These are phyloP conservation scores for Macrophomina tecta DNA, from an alignment of 2,329 filamentous ascomycete species.

Conservation along the genomic window DNA sequence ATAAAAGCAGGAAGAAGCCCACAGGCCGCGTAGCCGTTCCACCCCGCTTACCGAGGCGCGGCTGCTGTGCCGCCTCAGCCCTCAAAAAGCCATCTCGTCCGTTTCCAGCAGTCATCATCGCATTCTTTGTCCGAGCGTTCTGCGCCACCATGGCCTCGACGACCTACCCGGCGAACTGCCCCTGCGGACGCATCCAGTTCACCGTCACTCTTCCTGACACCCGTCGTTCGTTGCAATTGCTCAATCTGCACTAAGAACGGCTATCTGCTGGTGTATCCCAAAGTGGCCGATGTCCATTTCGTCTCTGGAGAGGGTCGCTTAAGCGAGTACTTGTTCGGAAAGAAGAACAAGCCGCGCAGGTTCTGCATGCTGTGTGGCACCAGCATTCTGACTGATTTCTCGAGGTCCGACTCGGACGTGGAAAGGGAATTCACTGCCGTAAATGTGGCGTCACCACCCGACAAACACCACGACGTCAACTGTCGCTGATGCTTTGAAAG, in stretches of 20 bases:
- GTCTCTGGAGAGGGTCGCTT: constrained; percentile 37
- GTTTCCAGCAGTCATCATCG: no score
- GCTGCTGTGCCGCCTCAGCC: neutral
- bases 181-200: constrained; percentile 60
- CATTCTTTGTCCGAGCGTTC: no score
- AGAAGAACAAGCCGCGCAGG: constrained; percentile 36
- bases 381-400: constrained; percentile 31
- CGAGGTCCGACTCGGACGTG: neutral
- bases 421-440: neutral
- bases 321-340: constrained; percentile 37
- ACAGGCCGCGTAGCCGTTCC: no score
- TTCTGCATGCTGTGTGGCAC: constrained; percentile 40
- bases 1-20: no score
- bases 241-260: constrained; percentile 56
- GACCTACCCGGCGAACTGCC: constrained; percentile 59
- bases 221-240: constrained; percentile 57
- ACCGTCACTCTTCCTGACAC: constrained; percentile 56
- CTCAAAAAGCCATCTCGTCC: no score
- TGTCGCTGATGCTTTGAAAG: neutral
- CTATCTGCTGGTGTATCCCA: constrained; percentile 51
- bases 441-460: no score
- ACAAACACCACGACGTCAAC: no score
- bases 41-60: no score
- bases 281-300: constrained; percentile 35
- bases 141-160: neutral